These are phyloP conservation scores for Scedosporium apiospermum DNA, from an alignment of 2,329 filamentous ascomycete genomes.

Conservation along the genomic window DNA sequence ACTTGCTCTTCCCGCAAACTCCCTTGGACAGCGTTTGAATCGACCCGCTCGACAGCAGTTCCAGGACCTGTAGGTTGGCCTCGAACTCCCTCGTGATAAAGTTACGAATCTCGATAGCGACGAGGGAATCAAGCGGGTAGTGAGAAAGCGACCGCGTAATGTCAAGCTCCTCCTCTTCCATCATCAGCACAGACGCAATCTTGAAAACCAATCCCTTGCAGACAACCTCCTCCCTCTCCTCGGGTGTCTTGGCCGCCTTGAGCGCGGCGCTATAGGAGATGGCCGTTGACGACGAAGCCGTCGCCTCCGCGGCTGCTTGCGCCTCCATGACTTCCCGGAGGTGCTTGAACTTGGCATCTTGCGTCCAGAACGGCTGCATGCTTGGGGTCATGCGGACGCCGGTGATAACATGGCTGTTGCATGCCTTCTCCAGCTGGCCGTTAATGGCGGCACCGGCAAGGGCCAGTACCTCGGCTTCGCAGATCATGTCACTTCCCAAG, in stretches of 20 bases:
- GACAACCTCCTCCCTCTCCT: constrained; percentile 35
- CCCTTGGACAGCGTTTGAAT: constrained; percentile 37
- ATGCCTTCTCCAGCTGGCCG: constrained; percentile 29
- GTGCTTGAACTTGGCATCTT: constrained; percentile 44
- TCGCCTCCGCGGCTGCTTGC: constrained; percentile 24
- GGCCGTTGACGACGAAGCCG: constrained; percentile 13
- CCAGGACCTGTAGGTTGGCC: constrained; percentile 41
- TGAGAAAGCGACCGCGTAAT: constrained; percentile 20
- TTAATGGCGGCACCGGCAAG: constrained; percentile 41
- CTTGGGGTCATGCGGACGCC: constrained; percentile 39
- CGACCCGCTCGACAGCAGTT: constrained; percentile 39
- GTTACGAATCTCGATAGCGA: constrained; percentile 40
- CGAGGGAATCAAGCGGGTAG: constrained; percentile 34
- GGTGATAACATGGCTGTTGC: constrained; percentile 42
- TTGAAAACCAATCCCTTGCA: constrained; percentile 36
- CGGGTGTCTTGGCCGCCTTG: constrained; percentile 29
- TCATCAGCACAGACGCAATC: constrained; percentile 37
- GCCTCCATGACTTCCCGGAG: constrained; percentile 31
- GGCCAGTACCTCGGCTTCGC: constrained; percentile 43
- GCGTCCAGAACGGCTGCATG: constrained; percentile 41
- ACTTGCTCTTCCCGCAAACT: constrained; percentile 37
- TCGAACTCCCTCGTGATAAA: constrained; percentile 40
- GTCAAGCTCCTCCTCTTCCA: constrained; percentile 39
- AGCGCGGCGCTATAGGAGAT: constrained; percentile 35
- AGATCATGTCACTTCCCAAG: constrained; percentile 37